Percentiles rank a stretch among this genome's conserved stretches.
Evolutionary conservation across 352 stramenopile genomes (phyloP).

Genomic region (Pythium diclinum): DNA sequence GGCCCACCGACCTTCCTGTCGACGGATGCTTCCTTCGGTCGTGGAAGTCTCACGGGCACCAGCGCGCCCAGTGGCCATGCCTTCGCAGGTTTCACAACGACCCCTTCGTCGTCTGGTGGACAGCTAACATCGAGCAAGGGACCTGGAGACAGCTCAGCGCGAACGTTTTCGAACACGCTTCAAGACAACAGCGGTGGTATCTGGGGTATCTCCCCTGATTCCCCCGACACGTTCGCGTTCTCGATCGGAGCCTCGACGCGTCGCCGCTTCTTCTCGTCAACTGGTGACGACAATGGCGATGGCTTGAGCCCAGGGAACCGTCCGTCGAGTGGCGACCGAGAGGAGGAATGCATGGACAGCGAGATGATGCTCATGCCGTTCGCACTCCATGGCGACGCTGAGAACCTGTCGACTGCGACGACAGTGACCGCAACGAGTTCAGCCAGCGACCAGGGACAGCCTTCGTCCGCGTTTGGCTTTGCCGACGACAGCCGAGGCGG

Average conservation of each 20-base stretch:
- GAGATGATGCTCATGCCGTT: slow-evolving; percentile 62
- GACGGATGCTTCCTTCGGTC: slow-evolving; percentile 45
- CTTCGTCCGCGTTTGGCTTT: slow-evolving; percentile 15
- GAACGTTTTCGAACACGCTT: slow-evolving; percentile 61
- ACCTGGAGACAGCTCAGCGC: slow-evolving; percentile 26
- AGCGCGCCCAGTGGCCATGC: slow-evolving; percentile 29
- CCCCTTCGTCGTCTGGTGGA: background rate
- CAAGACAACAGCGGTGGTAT: slow-evolving; percentile 48
- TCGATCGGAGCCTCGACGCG: slow-evolving; percentile 40
- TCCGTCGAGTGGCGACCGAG: slow-evolving; percentile 25
- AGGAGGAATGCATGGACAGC: slow-evolving; percentile 11
- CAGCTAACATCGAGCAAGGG: background rate
- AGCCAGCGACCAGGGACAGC: slow-evolving; percentile 22
- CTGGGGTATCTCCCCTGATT: slow-evolving; percentile 70
- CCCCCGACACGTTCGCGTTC: slow-evolving; percentile 59
- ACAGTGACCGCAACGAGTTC: slow-evolving; percentile 48
- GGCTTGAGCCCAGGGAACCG: background rate
- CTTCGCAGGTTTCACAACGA: slow-evolving; percentile 5
- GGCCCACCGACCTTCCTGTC: slow-evolving; percentile 57
- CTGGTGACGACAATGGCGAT: slow-evolving; percentile 10
- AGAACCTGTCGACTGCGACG: slow-evolving; percentile 36
- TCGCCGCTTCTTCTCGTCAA: slow-evolving; percentile 44
- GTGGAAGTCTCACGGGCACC: slow-evolving; percentile 20
- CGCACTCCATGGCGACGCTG: slow-evolving; percentile 42
- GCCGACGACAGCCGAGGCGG: slow-evolving; percentile 15